Conservation (phyloP, 148 eudicot genomes). For the Rhododendron griersonianum region DNA sequence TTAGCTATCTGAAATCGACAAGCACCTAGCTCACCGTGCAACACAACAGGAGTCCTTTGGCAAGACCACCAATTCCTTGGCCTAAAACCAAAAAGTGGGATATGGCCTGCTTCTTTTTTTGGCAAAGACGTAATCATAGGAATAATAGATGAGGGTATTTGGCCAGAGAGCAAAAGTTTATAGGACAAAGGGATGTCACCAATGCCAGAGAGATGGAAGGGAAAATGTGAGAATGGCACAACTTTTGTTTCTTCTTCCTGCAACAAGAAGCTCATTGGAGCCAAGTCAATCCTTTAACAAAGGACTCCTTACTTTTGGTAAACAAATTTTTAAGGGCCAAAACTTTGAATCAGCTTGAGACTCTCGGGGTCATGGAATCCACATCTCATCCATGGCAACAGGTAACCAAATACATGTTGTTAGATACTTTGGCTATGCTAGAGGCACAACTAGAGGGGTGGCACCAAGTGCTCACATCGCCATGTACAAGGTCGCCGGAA, state of each 20-base stretch:
- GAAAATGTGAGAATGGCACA: slow-evolving; percentile 8
- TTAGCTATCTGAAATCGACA: too few species aligned
- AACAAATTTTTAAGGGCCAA: neutral
- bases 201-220: slow-evolving; percentile 17
- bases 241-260: slow-evolving; percentile 11
- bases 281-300: slow-evolving; percentile 13
- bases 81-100: neutral
- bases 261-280: slow-evolving; percentile 28
- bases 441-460: too few species aligned
- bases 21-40: too few species aligned
- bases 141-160: neutral
- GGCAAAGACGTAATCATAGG: neutral
- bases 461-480: too few species aligned
- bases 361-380: too few species aligned
- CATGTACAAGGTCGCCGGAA: too few species aligned
- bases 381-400: too few species aligned
- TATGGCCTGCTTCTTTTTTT: neutral
- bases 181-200: neutral
- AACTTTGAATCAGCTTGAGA: too few species aligned
- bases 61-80: neutral
- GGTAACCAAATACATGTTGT: too few species aligned
- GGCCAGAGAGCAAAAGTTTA: slow-evolving; percentile 12
- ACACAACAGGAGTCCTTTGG: too few species aligned
- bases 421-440: too few species aligned
- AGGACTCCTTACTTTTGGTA: neutral